Evolutionary conservation across 2,329 filamentous ascomycete genomes (phyloP).

Genomic region (Cytospora chrysosperma): DNA sequence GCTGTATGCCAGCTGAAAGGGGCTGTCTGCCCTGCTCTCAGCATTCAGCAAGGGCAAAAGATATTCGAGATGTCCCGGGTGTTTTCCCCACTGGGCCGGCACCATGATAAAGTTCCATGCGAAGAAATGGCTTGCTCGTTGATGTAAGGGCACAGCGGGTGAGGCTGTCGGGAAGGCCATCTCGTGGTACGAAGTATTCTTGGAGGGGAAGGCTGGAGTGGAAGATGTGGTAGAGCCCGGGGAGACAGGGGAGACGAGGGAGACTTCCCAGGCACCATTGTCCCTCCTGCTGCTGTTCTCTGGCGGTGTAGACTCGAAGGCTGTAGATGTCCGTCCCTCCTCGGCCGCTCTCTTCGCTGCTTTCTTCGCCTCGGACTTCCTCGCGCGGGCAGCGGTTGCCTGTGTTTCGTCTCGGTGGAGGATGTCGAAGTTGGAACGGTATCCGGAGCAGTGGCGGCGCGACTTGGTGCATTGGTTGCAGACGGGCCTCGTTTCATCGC

Average conservation of each 20-base stretch:
- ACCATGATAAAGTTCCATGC: conserved; percentile 59
- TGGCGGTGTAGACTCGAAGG: conserved; percentile 5
- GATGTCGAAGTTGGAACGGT: conserved; percentile 69
- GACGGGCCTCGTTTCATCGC: conserved; percentile 64
- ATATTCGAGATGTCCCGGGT: conserved; percentile 57
- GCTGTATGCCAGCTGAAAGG: conserved; percentile 56
- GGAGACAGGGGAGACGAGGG: too few relatives aligned
- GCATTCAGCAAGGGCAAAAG: conserved; percentile 54
- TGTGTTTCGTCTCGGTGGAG: conserved; percentile 72
- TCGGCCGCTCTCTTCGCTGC: conserved; percentile 37
- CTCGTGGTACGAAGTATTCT: conserved; percentile 26
- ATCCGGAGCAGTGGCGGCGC: conserved; percentile 62
- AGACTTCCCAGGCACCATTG: not conserved
- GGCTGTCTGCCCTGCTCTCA: conserved; percentile 40
- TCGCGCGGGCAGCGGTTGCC: conserved; percentile 63
- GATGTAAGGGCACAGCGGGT: conserved; percentile 49
- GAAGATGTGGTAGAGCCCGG: conserved; percentile 1
- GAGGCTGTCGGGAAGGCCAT: conserved; percentile 30
- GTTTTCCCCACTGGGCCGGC: conserved; percentile 46
- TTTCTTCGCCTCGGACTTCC: conserved; percentile 53
- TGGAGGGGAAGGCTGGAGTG: conserved; percentile 19
- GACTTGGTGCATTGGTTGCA: conserved; percentile 66
- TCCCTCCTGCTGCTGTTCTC: not conserved
- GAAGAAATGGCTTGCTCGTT: conserved; percentile 59
- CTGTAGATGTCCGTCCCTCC: conserved; percentile 24